Evolutionary conservation across 306 rosid species (phyloP).

Genomic region (Arachis hypogaea): DNA sequence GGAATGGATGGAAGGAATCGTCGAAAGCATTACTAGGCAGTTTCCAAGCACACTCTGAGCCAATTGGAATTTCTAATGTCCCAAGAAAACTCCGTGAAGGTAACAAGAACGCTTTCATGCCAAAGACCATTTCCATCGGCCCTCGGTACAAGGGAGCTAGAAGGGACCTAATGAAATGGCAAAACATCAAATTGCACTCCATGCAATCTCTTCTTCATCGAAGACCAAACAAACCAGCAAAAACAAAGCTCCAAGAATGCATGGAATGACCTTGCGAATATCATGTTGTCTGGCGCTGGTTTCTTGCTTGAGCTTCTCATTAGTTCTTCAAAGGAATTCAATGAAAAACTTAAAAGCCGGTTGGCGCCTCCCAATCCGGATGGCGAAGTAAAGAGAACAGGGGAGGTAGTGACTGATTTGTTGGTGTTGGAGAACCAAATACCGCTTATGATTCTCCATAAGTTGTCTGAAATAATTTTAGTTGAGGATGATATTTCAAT

Average conservation of each 20-base stretch:
- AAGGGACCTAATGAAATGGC: background rate
- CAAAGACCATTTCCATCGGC: conserved; percentile 26
- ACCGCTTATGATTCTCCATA: conserved; percentile 14
- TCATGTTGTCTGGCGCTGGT: conserved; percentile 32
- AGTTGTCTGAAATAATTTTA: background rate
- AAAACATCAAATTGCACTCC: conserved; percentile 25
- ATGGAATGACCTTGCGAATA: background rate
- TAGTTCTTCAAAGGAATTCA: background rate
- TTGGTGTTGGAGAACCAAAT: conserved; percentile 36
- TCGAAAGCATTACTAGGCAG: no score
- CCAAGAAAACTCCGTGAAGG: background rate
- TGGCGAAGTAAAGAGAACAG: background rate
- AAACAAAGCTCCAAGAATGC: background rate
- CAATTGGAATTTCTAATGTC: conserved; percentile 9
- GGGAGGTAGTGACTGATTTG: conserved; percentile 24
- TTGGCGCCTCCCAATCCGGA: background rate
- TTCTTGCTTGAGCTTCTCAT: conserved; percentile 37
- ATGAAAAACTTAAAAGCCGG: background rate
- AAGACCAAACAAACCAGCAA: background rate
- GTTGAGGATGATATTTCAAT: background rate
- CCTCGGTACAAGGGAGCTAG: conserved; percentile 2
- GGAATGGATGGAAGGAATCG: no score
- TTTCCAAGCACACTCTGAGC: no score
- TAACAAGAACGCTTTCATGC: conserved; percentile 4
- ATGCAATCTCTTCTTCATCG: background rate